Evolutionary conservation across 2,329 filamentous ascomycete genomes (phyloP), one percentile per base, ranked within the genome.

Genomic region (Penicillium hesseltinei): DNA sequence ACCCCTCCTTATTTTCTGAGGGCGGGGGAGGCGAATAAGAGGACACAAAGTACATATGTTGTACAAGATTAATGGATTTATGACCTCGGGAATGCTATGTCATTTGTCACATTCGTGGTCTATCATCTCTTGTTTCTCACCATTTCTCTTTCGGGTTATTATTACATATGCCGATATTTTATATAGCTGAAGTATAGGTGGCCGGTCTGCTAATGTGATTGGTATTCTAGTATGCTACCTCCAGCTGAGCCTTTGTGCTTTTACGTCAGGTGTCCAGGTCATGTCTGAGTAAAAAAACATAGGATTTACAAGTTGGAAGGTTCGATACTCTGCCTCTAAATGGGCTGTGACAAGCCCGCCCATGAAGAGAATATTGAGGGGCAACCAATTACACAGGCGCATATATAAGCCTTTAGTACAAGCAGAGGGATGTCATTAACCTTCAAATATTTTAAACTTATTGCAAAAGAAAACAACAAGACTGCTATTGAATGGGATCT

Each of bases 11-110:
- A 11, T 17, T 43, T 17, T 31, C 19, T 42, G 9, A 31, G 33
- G 23, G 53, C n/a, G 53, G 51, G 52, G 52, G 48, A 56, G 47
- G 54, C 54, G 13, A 56, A 39, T 25, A 45, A 50, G 39, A 51
- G 15, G 27, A 31, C 39, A 44, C n/a, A 43, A 43, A 33, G 38
- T 44, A 51, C 38, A 33, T 33, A 31, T 8, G 27, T 15, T 19
- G 42, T 44, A 29, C 21, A 44, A 27, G 8, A 4, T 44, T 27
- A 9, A 29, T n/a, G 11, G 42, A 17, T 10, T 47, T 6, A 35
- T 35, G 29, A 35, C 29, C 31, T 17, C 19, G 4, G 29, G 10
- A 9, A 19, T 9, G 6, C 9, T 15, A 15, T 33, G 7, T 3
- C n/a, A 25, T 33, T 27, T 19, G 39, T 52, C 40, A 51, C 23